Base-by-base conservation (phyloP, 2,329 filamentous ascomycete species). In the Huntiella abstrusa region DNA sequence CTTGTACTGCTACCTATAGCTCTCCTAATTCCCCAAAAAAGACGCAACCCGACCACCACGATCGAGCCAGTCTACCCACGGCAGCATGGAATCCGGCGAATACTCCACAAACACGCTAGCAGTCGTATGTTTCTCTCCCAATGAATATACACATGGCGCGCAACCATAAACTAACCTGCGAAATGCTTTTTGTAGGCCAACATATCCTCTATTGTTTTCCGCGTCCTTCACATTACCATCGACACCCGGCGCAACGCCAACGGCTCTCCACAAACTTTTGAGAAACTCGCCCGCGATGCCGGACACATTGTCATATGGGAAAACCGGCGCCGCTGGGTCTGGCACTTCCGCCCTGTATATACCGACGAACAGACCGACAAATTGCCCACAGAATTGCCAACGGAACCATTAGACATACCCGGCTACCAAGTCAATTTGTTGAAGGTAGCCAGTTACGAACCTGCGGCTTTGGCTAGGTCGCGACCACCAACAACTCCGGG, bases 41-140 rank as follows among this genome's bases (percentile, higher is more conserved):
- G 22, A 28, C 22, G 22, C 22, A 28, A 10, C 22, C 22, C 22
- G 22, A 28, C 22, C 22, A 28, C 22, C 22, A 10, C 6, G 22
- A 10, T 28, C 22, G 6, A 28, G 6, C 22, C 6, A 28, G 8
- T 7, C 22, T 28, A 28, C 22, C 22, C 19, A 22, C 16, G 38
- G 19, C 70, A 71, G 69, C 57, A 77, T 77, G 73, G 73, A 77
- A 60, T 68, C 69, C 59, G 69, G 70, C 53, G 72, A 76, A 62
- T 75, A 74, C 60, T 71, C 74, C 56, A 77, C 73, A 57, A 77
- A 77, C 61, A 67, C 66, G 51, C 61, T 77, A 55, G 62, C 73
- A 55, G 65, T 75, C 62, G 73, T 76, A 53, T 55, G 69, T 63
- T 10, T 12, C 3, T 16, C 6, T 7, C 11, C 39, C 16, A 28